Conservation (phyloP, 2,329 filamentous ascomycete species). For the Verticillium zaregamsianum region DNA sequence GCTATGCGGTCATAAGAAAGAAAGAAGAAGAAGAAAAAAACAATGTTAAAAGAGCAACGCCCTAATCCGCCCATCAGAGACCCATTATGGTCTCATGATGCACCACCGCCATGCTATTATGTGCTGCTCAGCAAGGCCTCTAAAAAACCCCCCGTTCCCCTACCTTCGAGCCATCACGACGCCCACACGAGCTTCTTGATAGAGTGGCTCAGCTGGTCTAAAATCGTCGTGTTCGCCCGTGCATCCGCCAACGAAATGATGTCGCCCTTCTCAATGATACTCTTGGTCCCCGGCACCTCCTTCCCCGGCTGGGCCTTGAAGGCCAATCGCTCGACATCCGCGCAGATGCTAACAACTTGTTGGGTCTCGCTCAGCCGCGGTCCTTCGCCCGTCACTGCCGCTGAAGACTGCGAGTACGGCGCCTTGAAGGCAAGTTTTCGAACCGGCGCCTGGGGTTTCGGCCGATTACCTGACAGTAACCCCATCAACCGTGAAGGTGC, state of each 20-base stretch:
- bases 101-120: not conserved
- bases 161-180: not conserved
- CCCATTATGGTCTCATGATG: not conserved
- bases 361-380: slow-evolving; percentile 48
- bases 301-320: slow-evolving; percentile 38
- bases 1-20: slow-evolving; percentile 5
- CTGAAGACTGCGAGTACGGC: slow-evolving; percentile 47
- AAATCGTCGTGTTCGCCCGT: slow-evolving; percentile 76
- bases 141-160: not conserved
- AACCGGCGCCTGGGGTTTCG: slow-evolving; percentile 13
- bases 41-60: not conserved
- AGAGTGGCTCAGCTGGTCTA: slow-evolving; percentile 84
- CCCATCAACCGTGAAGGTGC: slow-evolving; percentile 29
- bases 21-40: not conserved
- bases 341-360: slow-evolving; percentile 61
- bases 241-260: slow-evolving; percentile 84
- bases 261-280: slow-evolving; percentile 54
- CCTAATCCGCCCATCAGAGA: not conserved
- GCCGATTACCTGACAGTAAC: slow-evolving; percentile 28
- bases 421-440: slow-evolving; percentile 53
- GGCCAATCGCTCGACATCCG: slow-evolving; percentile 70
- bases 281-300: slow-evolving; percentile 35
- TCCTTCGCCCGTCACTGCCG: slow-evolving; percentile 46
- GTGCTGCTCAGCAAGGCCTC: not conserved
- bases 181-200: slow-evolving; percentile 94